These are phyloP conservation scores for Collariella sp. DNA, from an alignment of 495 filamentous ascomycete genomes.

Conservation along the genomic window DNA sequence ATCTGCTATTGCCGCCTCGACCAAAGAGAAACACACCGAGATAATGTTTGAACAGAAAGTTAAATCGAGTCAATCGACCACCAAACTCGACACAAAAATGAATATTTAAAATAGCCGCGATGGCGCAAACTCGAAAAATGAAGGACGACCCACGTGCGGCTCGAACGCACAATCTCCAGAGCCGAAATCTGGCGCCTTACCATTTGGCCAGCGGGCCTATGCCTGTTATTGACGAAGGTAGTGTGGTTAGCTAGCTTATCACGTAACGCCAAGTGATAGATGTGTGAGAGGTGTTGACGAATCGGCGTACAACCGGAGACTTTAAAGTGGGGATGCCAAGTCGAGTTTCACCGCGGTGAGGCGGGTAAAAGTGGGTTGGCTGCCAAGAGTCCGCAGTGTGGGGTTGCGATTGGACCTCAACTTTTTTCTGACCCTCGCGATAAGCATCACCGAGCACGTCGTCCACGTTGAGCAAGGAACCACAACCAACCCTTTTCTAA, in stretches of 20 bases:
- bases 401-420: conserved; percentile 8
- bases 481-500: not conserved
- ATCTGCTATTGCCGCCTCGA: no score
- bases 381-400: conserved; percentile 7
- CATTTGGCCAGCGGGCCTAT: conserved; percentile 27
- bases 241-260: no score
- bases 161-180: conserved; percentile 31
- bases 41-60: no score
- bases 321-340: not conserved
- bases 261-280: no score
- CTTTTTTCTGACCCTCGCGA: conserved; percentile 18
- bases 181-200: conserved; percentile 30
- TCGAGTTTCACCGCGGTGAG: conserved; percentile 5
- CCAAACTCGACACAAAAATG: not conserved
- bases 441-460: conserved; percentile 11
- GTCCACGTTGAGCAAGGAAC: not conserved
- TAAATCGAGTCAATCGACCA: no score
- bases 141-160: conserved; percentile 23
- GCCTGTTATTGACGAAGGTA: not conserved
- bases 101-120: not conserved
- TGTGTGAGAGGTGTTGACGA: not conserved
- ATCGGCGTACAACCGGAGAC: no score
- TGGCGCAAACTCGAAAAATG: not conserved
- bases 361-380: conserved; percentile 24
- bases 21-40: no score